Evolutionary conservation across 306 rosid species (phyloP).

Genomic region (Rubus idaeus): DNA sequence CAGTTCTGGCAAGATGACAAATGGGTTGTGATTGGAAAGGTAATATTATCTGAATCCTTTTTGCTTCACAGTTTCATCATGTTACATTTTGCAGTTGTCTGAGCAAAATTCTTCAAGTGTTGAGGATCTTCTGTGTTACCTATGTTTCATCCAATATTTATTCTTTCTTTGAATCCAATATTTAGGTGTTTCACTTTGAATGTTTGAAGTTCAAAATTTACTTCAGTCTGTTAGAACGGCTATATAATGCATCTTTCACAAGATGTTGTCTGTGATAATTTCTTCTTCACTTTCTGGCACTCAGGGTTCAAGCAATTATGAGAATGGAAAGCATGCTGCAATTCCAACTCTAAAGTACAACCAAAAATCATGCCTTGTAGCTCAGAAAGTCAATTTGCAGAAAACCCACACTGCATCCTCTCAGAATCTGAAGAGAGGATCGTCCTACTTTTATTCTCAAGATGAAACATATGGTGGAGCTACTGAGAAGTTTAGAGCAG

Average conservation of each 20-base stretch:
- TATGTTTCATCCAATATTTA: background rate
- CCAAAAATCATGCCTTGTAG: slow-evolving; percentile 29
- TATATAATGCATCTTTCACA: background rate
- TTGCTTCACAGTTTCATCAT: slow-evolving; percentile 14
- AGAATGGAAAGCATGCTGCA: slow-evolving; percentile 39
- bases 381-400: slow-evolving; percentile 39
- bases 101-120: background rate
- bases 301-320: slow-evolving; percentile 57
- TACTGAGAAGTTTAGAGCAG: slow-evolving; percentile 53
- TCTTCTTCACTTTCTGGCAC: slow-evolving; percentile 28
- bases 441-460: slow-evolving; percentile 39
- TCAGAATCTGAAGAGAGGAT: slow-evolving; percentile 57
- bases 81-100: slow-evolving; percentile 14
- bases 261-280: slow-evolving; percentile 7
- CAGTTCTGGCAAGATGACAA: slow-evolving; percentile 77
- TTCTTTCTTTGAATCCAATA: background rate
- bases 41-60: slow-evolving; percentile 24
- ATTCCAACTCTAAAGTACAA: slow-evolving; percentile 29
- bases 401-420: slow-evolving; percentile 42
- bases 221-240: background rate
- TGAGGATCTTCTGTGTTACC: background rate
- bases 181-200: background rate
- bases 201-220: slow-evolving; percentile 7
- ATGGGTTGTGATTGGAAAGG: slow-evolving; percentile 87
- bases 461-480: slow-evolving; percentile 51